Evolutionary conservation across 78 protist species (phyloP).

Genomic region (Dictyostelium firmibasis): DNA sequence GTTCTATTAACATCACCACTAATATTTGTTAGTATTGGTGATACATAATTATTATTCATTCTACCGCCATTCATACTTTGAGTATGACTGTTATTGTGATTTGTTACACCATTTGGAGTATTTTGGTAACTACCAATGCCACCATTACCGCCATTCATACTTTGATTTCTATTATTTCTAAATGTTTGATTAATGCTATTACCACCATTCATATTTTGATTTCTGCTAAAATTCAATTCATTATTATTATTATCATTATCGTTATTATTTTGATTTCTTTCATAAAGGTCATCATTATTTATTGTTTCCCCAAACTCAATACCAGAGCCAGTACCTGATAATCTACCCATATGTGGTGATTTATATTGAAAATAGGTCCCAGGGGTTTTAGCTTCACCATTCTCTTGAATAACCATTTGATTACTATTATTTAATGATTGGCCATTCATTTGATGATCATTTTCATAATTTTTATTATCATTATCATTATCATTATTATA

Average conservation of each 20-base stretch:
- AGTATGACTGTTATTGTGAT: not conserved
- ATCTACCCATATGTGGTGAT: constrained; percentile 7
- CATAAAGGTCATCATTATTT: not conserved
- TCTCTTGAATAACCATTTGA: not conserved
- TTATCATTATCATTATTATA: not conserved
- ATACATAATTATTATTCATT: not conserved
- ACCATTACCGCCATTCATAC: not conserved
- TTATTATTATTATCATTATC: not conserved
- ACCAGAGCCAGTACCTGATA: constrained; percentile 10
- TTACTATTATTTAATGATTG: not conserved
- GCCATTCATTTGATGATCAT: not conserved
- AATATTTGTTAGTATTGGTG: not conserved
- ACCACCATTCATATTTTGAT: not conserved
- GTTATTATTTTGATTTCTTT: not conserved
- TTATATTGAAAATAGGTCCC: constrained; percentile 7
- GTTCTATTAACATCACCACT: not conserved
- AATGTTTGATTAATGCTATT: not conserved
- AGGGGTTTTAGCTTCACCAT: constrained; percentile 9
- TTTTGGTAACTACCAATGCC: not conserved
- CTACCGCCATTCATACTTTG: not conserved
- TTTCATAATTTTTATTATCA: not conserved
- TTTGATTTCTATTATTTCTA: not conserved
- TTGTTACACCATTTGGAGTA: not conserved
- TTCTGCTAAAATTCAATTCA: not conserved
- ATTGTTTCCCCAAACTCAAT: not conserved